phyloP scores from a whole-genome alignment of 2,329 filamentous ascomycete genomes.

The Paramyrothecium sp. region DNA sequence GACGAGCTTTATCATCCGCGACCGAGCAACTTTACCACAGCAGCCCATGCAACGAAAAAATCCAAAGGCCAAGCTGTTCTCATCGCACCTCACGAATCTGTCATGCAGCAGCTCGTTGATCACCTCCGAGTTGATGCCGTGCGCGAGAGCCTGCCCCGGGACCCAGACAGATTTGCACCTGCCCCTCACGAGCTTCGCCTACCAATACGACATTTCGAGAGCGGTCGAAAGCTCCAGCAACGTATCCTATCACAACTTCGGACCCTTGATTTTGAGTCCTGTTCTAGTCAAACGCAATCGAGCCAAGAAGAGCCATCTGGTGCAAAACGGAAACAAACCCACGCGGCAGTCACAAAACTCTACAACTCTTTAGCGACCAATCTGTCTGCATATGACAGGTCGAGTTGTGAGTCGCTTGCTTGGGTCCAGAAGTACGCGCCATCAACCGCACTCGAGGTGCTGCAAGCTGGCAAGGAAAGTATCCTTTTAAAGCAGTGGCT shows the following conservation, averaged over 20 bases:
- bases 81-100: conserved; percentile 39
- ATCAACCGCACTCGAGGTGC: conserved; percentile 62
- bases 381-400: conserved; percentile 78
- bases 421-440: conserved; percentile 91
- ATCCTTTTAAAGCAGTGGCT: conserved; percentile 79
- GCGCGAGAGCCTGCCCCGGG: conserved; percentile 22
- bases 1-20: conserved; percentile 5
- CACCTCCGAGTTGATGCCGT: conserved; percentile 23
- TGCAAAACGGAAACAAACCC: conserved; percentile 26
- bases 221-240: conserved; percentile 50
- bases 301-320: conserved; percentile 34
- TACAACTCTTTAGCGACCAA: conserved; percentile 58
- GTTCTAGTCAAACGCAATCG: conserved; percentile 11
- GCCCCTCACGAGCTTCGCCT: conserved; percentile 50
- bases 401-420: conserved; percentile 66
- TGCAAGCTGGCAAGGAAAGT: conserved; percentile 73
- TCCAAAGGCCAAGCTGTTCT: conserved; percentile 47
- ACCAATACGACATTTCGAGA: conserved; percentile 57
- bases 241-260: conserved; percentile 47
- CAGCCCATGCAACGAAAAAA: conserved; percentile 34
- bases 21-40: background rate
- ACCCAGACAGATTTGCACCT: conserved; percentile 39
- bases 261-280: conserved; percentile 15
- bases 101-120: conserved; percentile 31
- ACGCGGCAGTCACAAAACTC: conserved; percentile 60